Evolutionary conservation across 441 rosid genomes (phyloP).

Genomic region (Gossypium trilobum): DNA sequence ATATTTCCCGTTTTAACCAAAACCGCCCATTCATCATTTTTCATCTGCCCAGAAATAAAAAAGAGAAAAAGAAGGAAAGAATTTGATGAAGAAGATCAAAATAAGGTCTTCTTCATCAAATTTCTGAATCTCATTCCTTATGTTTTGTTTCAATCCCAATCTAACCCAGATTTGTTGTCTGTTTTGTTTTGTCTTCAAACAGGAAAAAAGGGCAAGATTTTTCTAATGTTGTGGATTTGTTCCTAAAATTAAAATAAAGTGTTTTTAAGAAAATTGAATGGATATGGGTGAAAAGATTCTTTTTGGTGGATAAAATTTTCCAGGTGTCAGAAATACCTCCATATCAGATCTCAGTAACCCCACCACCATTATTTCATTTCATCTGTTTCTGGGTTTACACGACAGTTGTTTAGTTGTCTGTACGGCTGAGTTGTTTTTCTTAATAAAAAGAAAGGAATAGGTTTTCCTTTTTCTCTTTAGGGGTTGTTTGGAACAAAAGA

Average conservation of each 20-base stretch:
- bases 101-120: not conserved
- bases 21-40: not conserved
- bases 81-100: not conserved
- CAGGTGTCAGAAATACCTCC: constrained; percentile 25
- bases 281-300: constrained; percentile 26
- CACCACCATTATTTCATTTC: not conserved
- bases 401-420: constrained; percentile 20
- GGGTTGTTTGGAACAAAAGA: not conserved
- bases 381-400: not conserved
- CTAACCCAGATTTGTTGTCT: constrained; percentile 34
- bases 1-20: not conserved
- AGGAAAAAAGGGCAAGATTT: not conserved
- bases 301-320: constrained; percentile 8
- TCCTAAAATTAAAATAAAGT: not conserved
- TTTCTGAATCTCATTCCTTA: not conserved
- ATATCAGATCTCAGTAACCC: constrained; percentile 22
- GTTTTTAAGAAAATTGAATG: constrained; percentile 8
- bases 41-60: not conserved
- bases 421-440: not conserved
- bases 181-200: constrained; percentile 10
- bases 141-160: constrained; percentile 14
- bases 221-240: not conserved
- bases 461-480: not conserved
- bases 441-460: not conserved
- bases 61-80: not conserved